Evolutionary conservation across 2,329 filamentous ascomycete genomes (phyloP).

Genomic region (Ascomycota sp.): DNA sequence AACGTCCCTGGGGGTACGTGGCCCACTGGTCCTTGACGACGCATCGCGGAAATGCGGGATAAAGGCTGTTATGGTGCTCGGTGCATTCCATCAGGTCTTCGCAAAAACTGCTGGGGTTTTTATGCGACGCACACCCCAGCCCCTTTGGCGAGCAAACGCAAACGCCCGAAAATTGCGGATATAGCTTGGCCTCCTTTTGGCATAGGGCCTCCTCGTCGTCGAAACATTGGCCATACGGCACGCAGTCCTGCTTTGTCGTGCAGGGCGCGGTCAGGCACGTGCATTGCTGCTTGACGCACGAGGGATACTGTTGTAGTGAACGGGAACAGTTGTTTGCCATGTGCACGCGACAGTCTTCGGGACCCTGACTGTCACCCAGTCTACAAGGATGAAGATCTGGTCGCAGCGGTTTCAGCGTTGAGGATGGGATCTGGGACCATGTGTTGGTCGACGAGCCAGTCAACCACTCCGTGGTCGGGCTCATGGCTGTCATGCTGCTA

Average conservation of each 20-base stretch:
- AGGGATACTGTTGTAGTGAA: constrained; percentile 1
- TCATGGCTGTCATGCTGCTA: not conserved
- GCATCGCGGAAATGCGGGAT: constrained; percentile 3
- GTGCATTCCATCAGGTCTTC: not conserved
- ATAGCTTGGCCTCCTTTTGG: not conserved
- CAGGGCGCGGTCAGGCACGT: constrained; percentile 2
- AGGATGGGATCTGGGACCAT: not conserved
- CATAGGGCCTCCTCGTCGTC: constrained; percentile 2
- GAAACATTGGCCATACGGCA: constrained; percentile 1
- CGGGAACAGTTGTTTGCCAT: constrained; percentile 1
- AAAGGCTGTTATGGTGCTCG: constrained; percentile 1
- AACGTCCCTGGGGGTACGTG: constrained; percentile 1
- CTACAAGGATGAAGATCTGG: not conserved
- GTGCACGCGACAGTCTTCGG: constrained; percentile 3
- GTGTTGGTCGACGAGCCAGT: not conserved
- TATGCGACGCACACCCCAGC: constrained; percentile 1
- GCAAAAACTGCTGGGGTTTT: constrained; percentile 1
- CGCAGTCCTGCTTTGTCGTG: constrained; percentile 1
- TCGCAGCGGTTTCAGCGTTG: not conserved
- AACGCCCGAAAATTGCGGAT: not conserved
- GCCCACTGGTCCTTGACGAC: constrained; percentile 1
- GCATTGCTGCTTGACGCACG: constrained; percentile 2
- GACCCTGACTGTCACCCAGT: not conserved
- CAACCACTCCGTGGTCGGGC: not conserved
- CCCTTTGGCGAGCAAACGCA: constrained; percentile 1